Evolutionary conservation across 495 filamentous ascomycete genomes (phyloP).

Genomic region (Penicillium daleae): DNA sequence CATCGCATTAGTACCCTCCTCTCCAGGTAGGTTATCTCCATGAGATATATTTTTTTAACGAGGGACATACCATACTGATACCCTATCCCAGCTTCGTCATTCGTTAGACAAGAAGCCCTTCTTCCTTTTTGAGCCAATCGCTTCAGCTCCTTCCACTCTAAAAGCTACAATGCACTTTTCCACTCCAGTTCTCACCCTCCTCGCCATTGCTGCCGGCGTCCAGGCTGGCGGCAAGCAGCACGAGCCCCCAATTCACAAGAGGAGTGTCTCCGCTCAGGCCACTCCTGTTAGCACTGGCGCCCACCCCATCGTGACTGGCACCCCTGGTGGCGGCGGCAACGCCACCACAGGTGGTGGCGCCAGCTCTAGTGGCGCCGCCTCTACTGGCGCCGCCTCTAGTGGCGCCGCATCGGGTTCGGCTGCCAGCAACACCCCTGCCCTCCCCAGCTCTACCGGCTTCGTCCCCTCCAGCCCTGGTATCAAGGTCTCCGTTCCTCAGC

Average conservation of each 20-base stretch:
- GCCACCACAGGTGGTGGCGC: slow-evolving; percentile 9
- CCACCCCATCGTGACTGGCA: slow-evolving; percentile 19
- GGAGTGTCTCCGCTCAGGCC: slow-evolving; percentile 7
- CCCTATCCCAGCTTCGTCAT: slow-evolving; percentile 18
- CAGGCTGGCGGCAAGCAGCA: slow-evolving; percentile 20
- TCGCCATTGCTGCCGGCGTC: slow-evolving; percentile 34
- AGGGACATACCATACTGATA: slow-evolving; percentile 9
- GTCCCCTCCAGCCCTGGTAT: slow-evolving; percentile 35
- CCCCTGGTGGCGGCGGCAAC: slow-evolving; percentile 10
- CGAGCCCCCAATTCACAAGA: slow-evolving; percentile 25
- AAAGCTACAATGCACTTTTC: slow-evolving; percentile 34
- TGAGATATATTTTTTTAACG: background rate
- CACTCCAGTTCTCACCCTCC: slow-evolving; percentile 23
- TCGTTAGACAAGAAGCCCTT: slow-evolving; percentile 31
- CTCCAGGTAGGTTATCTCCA: slow-evolving; percentile 15
- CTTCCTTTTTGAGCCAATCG: slow-evolving; percentile 27
- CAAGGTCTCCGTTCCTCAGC: slow-evolving; percentile 34
- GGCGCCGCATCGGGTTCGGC: slow-evolving; percentile 5
- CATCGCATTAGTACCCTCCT: slow-evolving; percentile 16
- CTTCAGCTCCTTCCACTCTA: slow-evolving; percentile 16
- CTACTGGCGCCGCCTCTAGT: slow-evolving; percentile 8
- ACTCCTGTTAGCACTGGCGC: slow-evolving; percentile 13
- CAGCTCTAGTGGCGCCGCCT: slow-evolving; percentile 4
- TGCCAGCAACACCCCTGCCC: slow-evolving; percentile 23
- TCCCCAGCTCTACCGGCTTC: slow-evolving; percentile 32